These are phyloP conservation scores for Panaeolus papilionaceus DNA, from an alignment of 768 basidiomycete genomes.

Conservation along the genomic window DNA sequence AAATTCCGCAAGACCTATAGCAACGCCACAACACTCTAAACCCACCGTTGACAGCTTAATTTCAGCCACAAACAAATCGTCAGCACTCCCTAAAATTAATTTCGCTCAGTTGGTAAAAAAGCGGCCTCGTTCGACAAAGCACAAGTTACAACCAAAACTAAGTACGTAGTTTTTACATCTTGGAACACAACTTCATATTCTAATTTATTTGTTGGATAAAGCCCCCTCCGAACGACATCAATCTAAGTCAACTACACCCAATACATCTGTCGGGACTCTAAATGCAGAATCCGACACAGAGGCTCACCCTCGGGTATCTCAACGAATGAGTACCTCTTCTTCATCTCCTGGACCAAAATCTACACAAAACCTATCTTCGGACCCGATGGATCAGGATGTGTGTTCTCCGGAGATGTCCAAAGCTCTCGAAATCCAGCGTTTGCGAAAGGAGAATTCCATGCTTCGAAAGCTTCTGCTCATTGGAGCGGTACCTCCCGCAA, in stretches of 20 bases:
- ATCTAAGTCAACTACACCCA: not conserved
- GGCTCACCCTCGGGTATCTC: not conserved
- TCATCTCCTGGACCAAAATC: not conserved
- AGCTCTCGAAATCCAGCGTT: not conserved
- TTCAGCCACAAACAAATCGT: not conserved
- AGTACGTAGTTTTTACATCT: not conserved
- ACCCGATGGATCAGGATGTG: not conserved
- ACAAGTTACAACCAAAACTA: not conserved
- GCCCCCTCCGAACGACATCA: not conserved
- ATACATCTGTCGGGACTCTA: not conserved
- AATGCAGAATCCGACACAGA: not conserved
- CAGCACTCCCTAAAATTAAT: not conserved
- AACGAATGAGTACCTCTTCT: not conserved
- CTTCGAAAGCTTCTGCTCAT: not conserved
- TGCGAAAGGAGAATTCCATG: conserved; percentile 1
- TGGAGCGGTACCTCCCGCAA: not conserved
- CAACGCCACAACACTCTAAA: not conserved
- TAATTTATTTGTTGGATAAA: not conserved
- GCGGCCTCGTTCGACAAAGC: not conserved
- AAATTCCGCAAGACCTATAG: not conserved
- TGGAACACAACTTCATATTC: not conserved
- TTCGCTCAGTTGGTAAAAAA: not conserved
- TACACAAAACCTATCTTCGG: not conserved
- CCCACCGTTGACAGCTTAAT: not conserved
- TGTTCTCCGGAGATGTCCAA: not conserved